These are phyloP conservation scores for Heterobasidion irregulare DNA, from an alignment of 1,284 basidiomycete genomes.

Conservation along the genomic window DNA sequence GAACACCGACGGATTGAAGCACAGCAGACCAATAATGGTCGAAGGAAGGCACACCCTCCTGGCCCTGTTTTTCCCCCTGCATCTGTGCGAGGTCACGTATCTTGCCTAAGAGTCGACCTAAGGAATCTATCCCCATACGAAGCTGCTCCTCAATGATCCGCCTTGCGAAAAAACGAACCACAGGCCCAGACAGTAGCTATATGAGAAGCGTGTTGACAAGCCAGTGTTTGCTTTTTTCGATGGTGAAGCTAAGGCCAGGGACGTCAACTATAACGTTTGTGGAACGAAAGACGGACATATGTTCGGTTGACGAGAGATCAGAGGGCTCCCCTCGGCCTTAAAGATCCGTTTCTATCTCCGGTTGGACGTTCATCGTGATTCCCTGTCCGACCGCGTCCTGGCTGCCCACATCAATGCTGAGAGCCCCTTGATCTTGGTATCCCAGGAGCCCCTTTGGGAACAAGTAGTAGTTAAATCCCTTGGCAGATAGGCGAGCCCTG, in stretches of 20 bases:
- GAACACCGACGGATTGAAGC: background rate
- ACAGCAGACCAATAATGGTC: constrained; percentile 2
- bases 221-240: constrained; percentile 37
- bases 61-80: constrained; percentile 11
- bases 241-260: constrained; percentile 28
- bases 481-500: constrained; percentile 31
- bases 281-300: constrained; percentile 29
- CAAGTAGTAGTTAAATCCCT: constrained; percentile 36
- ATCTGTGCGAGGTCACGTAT: constrained; percentile 20
- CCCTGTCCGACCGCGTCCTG: constrained; percentile 17
- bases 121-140: constrained; percentile 20
- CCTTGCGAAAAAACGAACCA: constrained; percentile 20
- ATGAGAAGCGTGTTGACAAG: constrained; percentile 37
- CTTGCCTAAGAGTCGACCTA: constrained; percentile 21
- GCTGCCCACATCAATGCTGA: constrained; percentile 29
- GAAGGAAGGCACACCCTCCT: background rate
- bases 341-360: constrained; percentile 22
- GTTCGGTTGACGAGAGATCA: constrained; percentile 6
- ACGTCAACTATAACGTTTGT: constrained; percentile 27
- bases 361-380: constrained; percentile 29
- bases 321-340: constrained; percentile 6
- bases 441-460: constrained; percentile 25
- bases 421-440: constrained; percentile 39
- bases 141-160: constrained; percentile 25
- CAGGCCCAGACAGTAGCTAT: constrained; percentile 31